Evolutionary conservation across 352 stramenopile species (phyloP).

Genomic region (Globisporangium viniferum): DNA sequence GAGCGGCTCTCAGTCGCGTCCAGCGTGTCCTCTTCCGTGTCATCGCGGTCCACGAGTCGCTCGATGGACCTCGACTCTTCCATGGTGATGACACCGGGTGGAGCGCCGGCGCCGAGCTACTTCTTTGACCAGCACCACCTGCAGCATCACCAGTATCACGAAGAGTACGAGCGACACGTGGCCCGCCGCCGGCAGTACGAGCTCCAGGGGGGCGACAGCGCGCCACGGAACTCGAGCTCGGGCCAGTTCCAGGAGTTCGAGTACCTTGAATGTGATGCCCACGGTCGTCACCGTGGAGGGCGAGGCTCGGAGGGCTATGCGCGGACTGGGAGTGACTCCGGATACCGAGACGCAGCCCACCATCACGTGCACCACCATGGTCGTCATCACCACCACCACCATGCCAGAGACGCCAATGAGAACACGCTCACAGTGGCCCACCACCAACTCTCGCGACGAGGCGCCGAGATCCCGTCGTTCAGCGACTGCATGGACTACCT

Average conservation of each 20-base stretch:
- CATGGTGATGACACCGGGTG: background rate
- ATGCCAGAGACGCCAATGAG: background rate
- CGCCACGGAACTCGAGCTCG: background rate
- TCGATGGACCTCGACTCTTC: background rate
- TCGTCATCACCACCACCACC: background rate
- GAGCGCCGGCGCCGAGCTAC: background rate
- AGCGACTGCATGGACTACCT: conserved; percentile 10
- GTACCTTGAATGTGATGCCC: background rate
- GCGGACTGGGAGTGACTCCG: background rate
- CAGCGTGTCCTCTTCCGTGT: background rate
- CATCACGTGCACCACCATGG: background rate
- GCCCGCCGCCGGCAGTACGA: background rate
- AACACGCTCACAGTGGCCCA: background rate
- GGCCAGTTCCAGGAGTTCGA: background rate
- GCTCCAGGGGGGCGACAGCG: background rate
- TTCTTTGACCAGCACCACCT: background rate
- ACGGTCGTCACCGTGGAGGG: background rate
- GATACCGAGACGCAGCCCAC: background rate
- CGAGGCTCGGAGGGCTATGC: background rate
- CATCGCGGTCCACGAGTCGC: no score
- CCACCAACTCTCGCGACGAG: background rate
- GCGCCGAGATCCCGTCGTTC: conserved; percentile 6
- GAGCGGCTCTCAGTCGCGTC: conserved; percentile 1
- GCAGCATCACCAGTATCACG: background rate
- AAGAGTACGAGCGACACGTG: background rate